Conservation (phyloP, 352 stramenopile genomes). For the Phytophthora ramorum region DNA sequence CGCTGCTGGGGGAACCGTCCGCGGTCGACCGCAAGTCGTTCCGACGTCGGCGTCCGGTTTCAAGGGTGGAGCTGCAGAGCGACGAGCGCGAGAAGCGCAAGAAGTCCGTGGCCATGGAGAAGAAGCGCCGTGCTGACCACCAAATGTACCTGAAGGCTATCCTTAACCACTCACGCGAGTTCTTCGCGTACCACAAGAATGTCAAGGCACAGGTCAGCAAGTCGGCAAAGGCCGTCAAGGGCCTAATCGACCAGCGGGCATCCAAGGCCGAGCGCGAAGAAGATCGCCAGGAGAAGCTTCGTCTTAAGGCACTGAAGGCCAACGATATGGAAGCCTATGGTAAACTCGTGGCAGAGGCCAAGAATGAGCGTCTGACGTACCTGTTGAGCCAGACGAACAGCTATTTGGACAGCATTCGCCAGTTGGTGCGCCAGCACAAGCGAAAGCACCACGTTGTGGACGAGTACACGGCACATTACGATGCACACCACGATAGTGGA, state of each 20-base stretch:
- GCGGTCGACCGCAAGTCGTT: constrained; percentile 81
- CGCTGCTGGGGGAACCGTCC: constrained; percentile 67
- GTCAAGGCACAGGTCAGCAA: constrained; percentile 78
- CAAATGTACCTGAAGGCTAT: constrained; percentile 85
- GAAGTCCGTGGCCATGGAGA: constrained; percentile 84
- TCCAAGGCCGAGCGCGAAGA: constrained; percentile 87
- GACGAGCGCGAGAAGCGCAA: constrained; percentile 84
- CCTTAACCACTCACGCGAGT: constrained; percentile 85
- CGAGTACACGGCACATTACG: constrained; percentile 47
- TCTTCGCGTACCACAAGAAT: constrained; percentile 90
- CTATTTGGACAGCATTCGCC: constrained; percentile 96
- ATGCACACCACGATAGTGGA: constrained; percentile 40
- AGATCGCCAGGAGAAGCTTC: constrained; percentile 88
- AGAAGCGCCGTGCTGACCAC: constrained; percentile 78
- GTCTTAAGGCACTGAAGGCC: constrained; percentile 90
- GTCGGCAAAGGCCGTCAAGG: constrained; percentile 73
- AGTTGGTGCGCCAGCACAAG: constrained; percentile 92
- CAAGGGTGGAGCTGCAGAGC: constrained; percentile 66
- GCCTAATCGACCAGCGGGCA: constrained; percentile 76
- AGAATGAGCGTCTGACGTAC: constrained; percentile 98
- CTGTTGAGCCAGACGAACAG: constrained; percentile 96
- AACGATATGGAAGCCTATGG: constrained; percentile 99
- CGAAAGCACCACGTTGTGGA: constrained; percentile 77
- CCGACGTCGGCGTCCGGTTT: constrained; percentile 68
- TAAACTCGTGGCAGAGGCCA: constrained; percentile 96